phyloP scores from a whole-genome alignment of 441 rosid genomes.

The Gossypium davidsonii region DNA sequence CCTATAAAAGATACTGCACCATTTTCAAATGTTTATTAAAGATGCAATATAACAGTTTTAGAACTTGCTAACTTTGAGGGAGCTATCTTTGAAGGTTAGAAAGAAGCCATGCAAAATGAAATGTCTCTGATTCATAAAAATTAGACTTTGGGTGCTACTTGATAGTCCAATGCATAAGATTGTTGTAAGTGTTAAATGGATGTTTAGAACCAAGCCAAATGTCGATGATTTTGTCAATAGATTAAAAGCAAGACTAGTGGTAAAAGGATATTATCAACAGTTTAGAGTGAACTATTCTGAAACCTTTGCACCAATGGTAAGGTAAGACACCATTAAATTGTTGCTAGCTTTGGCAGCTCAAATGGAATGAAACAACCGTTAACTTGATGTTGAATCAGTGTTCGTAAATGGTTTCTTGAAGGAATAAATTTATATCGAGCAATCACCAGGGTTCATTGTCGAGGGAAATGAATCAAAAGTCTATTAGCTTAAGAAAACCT shows the following conservation, averaged over 20 bases:
- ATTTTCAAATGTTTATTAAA: neutral
- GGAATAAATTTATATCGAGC: neutral
- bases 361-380: neutral
- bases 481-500: too few relatives aligned
- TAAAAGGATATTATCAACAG: neutral
- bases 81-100: neutral
- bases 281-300: neutral
- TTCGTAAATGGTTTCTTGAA: neutral
- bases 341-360: neutral
- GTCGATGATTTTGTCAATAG: neutral
- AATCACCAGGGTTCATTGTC: too few relatives aligned
- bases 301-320: neutral
- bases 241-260: neutral
- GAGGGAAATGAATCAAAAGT: too few relatives aligned
- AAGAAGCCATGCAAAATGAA: neutral
- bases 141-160: neutral
- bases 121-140: neutral
- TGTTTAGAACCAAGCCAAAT: neutral
- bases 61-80: neutral
- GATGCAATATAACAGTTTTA: neutral
- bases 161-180: neutral
- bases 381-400: neutral
- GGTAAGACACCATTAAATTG: neutral
- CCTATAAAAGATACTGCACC: neutral
- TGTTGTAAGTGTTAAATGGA: neutral